Base-by-base conservation (phyloP, 148 eudicot genomes). In the Persicaria maculosa region DNA sequence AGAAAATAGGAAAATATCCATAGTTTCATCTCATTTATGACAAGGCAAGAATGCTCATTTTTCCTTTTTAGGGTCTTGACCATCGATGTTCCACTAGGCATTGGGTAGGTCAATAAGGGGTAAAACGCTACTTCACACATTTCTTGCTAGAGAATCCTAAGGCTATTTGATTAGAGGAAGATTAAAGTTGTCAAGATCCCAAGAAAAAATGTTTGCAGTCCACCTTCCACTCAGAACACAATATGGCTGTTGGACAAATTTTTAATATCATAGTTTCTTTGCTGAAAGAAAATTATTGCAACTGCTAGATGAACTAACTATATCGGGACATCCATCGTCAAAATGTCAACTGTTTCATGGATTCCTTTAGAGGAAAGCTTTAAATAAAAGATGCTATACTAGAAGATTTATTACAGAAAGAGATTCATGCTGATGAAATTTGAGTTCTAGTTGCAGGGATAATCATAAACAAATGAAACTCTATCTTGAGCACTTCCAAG, bases 91-190 rank as follows among this genome's bases (percentile, higher is more conserved):
- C n/a, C n/a, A n/a, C n/a, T n/a, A n/a, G n/a, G n/a, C n/a, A n/a
- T n/a, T n/a, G n/a, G n/a, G n/a, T n/a, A n/a, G n/a, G n/a, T n/a
- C n/a, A n/a, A n/a, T n/a, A n/a, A n/a, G n/a, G n/a, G n/a, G n/a
- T n/a, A n/a, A n/a, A n/a, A n/a, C n/a, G n/a, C n/a, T n/a, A n/a
- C n/a, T n/a, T n/a, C n/a, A n/a, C n/a, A n/a, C n/a, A n/a, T n/a
- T n/a, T n/a, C 68, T 62, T 62, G 45, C 36, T 62, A 36, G 44
- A 44, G 44, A 62, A 61, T 16, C 3, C 16, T 62, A 31, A 62
- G 65, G 65, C 68, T 62, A n/a, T 25, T 43, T 61, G 14, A 61
- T n/a, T 62, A 36, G 68, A 62, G 68, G 44, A 62, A 62, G 14
- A 36, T 62, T 36, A 11, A 11, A 62, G 12, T 9, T 19, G 15